Base-by-base conservation (phyloP, 257 asterid genomes). In the Lantana camara region DNA sequence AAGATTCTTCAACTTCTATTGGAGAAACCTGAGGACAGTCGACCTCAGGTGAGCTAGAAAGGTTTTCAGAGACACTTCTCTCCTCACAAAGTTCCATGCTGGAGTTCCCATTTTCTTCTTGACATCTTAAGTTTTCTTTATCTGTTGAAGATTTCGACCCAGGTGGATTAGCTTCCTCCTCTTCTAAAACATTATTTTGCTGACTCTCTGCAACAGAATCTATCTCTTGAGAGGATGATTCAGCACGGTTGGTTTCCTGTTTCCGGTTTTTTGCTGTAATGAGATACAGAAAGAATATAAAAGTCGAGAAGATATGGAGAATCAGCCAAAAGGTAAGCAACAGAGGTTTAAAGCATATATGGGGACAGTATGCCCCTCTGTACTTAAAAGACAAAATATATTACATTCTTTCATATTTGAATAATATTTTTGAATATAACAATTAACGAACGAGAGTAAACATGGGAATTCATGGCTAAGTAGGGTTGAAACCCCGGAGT, bases 181-280 rank as follows among this genome's bases (percentile, higher is more conserved):
- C 75, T 48, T 63, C 63, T 46, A 32, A 16, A 64, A 35, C 69
- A 57, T 23, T 47, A 52, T 71, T 71, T 15, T 32, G 63, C 51
- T 56, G 77, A 24, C 32, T 41, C 14, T 45, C 63, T 51, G 57
- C 44, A 56, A 42, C 66, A 17, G 67, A 59, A 65, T 64, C 72
- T 22, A 57, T 52, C 37, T 66, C 79, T 67, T 67, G 68, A 5
- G 53, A 46, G 70, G 77, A 46, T 24, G 49, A 59, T 30, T 51
- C 82, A 7, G 71, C 2, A 58, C 8, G 57, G 53, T 34, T 59
- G 27, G 55, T 47, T 69, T 75, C 81, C 29, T 19, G 57, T 71
- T 67, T 77, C 67, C 81, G 57, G 4, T n/a, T 66, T 75, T 91
- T 88, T 62, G 98, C 98, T 91, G 91, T 50, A 63, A 9, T 46